Percentiles rank a stretch among this genome's conserved stretches.
These are phyloP conservation scores for Leccinum barrowsii DNA, from an alignment of 768 basidiomycete species.

Conservation along the genomic window DNA sequence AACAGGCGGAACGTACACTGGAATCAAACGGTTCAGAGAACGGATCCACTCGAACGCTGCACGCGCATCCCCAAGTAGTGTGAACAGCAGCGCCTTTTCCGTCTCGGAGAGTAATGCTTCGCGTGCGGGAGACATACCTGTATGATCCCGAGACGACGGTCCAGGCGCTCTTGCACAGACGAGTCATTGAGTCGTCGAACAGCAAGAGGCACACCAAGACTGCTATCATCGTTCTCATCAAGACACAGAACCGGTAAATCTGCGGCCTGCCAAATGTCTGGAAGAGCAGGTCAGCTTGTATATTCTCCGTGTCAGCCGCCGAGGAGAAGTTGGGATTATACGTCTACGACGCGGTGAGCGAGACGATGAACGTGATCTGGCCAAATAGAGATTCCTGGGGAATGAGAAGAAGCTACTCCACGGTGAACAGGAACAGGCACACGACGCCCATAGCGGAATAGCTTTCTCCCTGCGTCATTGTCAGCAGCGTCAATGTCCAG, in stretches of 20 bases:
- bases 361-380: constrained; percentile 31
- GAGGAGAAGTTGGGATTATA: constrained; percentile 30
- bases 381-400: constrained; percentile 32
- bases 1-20: constrained; percentile 52
- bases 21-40: constrained; percentile 82
- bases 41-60: constrained; percentile 44
- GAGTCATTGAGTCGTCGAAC: constrained; percentile 10
- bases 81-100: constrained; percentile 12
- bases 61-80: constrained; percentile 21
- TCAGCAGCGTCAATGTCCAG: constrained; percentile 7
- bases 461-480: neutral
- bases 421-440: constrained; percentile 25
- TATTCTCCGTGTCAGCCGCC: constrained; percentile 28
- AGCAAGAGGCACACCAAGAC: constrained; percentile 20
- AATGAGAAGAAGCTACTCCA: constrained; percentile 32
- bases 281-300: constrained; percentile 22
- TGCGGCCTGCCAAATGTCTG: constrained; percentile 9
- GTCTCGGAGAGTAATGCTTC: constrained; percentile 1
- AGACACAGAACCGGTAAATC: constrained; percentile 10
- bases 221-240: constrained; percentile 19
- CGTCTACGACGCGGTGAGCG: constrained; percentile 28
- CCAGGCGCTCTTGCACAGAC: constrained; percentile 13
- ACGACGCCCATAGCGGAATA: constrained; percentile 7
- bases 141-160: constrained; percentile 15
- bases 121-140: constrained; percentile 11